Percentiles rank a stretch among this genome's conserved stretches.
Conservation (phyloP, 2,329 filamentous ascomycete genomes). For the Catunica adiposa region DNA sequence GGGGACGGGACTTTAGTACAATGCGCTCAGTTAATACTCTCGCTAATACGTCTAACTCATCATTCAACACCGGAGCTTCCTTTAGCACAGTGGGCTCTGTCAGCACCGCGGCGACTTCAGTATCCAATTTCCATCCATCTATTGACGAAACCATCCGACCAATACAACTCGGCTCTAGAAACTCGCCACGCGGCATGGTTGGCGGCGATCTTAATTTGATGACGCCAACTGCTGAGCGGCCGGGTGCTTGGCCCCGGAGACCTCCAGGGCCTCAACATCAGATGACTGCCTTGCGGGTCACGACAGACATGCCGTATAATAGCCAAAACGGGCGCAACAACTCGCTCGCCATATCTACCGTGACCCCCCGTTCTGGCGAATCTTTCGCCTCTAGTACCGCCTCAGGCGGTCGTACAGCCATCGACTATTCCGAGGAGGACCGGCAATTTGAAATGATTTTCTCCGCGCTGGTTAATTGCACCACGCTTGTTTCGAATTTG, state of each 20-base stretch:
- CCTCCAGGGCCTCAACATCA: slow-evolving; percentile 28
- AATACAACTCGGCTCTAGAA: slow-evolving; percentile 3
- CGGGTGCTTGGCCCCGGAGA: slow-evolving; percentile 22
- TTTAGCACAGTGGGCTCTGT: slow-evolving; percentile 3
- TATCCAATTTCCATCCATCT: slow-evolving; percentile 4
- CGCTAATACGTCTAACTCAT: background rate
- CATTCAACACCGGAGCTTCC: slow-evolving; percentile 3
- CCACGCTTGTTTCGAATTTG: slow-evolving; percentile 54
- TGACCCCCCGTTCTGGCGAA: slow-evolving; percentile 70
- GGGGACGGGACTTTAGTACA: background rate
- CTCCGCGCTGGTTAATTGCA: slow-evolving; percentile 54
- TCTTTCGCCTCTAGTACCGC: slow-evolving; percentile 47
- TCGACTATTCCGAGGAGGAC: slow-evolving; percentile 61
- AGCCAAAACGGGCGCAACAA: slow-evolving; percentile 21
- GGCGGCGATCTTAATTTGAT: slow-evolving; percentile 16
- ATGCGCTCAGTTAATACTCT: slow-evolving; percentile 3
- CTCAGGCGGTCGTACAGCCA: slow-evolving; percentile 32
- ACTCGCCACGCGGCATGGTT: slow-evolving; percentile 31
- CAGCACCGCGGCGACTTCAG: slow-evolving; percentile 8
- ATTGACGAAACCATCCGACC: slow-evolving; percentile 34
- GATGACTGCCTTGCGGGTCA: slow-evolving; percentile 37
- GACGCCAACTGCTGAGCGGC: slow-evolving; percentile 36
- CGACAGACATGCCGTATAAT: slow-evolving; percentile 37
- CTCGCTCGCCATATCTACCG: slow-evolving; percentile 36
- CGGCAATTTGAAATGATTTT: slow-evolving; percentile 70